Base-by-base conservation (phyloP, 805 yeast species). In the Ascoidea asiatica region DNA sequence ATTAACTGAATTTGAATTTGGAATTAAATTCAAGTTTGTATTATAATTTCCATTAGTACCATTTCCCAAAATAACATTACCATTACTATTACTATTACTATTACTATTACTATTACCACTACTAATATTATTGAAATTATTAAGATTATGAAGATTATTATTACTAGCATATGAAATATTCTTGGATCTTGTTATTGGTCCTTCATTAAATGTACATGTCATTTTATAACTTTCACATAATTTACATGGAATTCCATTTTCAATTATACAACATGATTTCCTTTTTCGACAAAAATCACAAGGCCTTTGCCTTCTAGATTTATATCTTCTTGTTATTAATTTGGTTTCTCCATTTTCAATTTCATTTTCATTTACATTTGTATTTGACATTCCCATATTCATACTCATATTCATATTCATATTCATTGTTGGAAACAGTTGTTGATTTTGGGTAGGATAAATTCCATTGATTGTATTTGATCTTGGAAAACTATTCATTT, bases 231-330 rank as follows among this genome's bases (percentile, higher is more conserved):
- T 58, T 20, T 53, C 51, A 43, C 66, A 62, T 8, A 60, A 51
- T 45, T 59, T 51, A 43, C 66, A 62, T 38, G 62, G 61, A 7
- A 55, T 46, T 43, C 56, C 56, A n/a, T 53, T 55, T 37, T 58
- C 57, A 45, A 62, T 59, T 19, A 62, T 61, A 50, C 66, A 62
- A 50, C 66, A 62, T 1, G 64, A 56, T 46, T 62, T 62, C 21
- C 66, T 48, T 41, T 54, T 56, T 22, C 66, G 54, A 50, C 66
- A 62, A 42, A 59, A 58, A 44, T 62, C 66, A 45, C 66, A 62
- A 5, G 66, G 66, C 38, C 66, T 48, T 43, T 60, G 61, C 36
- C 56, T 54, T 38, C 66, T 52, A 2, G 63, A 59, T 39, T 61
- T 62, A 49, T 62, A 62, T 11, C 64, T 62, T 43, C 66, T 29